Evolutionary conservation across 768 basidiomycete species (phyloP).

Genomic region (Boletus tylopilopsis): DNA sequence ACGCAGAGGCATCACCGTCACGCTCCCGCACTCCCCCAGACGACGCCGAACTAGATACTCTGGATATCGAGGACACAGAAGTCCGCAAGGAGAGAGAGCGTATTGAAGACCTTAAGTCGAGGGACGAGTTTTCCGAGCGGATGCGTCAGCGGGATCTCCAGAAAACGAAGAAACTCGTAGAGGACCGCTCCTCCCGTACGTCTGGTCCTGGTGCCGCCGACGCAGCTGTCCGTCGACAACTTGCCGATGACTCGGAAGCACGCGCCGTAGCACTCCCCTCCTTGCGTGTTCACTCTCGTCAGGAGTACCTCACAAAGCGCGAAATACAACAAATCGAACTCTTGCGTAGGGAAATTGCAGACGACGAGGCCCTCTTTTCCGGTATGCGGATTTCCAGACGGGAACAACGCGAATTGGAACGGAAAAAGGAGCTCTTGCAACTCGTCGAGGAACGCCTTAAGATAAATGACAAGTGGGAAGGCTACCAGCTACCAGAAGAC

Average conservation of each 20-base stretch:
- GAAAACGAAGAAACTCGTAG: conserved; percentile 84
- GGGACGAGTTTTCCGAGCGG: conserved; percentile 92
- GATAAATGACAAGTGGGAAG: conserved; percentile 95
- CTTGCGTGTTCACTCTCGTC: conserved; percentile 83
- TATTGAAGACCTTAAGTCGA: conserved; percentile 72
- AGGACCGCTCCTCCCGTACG: conserved; percentile 82
- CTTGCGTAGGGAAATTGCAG: conserved; percentile 86
- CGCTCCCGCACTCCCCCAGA: conserved; percentile 23
- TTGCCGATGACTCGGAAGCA: conserved; percentile 75
- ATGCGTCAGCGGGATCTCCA: conserved; percentile 79
- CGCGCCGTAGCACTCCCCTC: conserved; percentile 56
- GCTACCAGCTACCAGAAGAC: conserved; percentile 95
- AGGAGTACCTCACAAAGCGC: conserved; percentile 95
- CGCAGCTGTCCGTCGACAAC: conserved; percentile 70
- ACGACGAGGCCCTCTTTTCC: conserved; percentile 86
- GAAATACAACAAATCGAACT: conserved; percentile 96
- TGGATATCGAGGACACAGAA: conserved; percentile 77
- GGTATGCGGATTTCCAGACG: conserved; percentile 89
- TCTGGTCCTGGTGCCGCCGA: conserved; percentile 71
- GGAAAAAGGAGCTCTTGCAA: conserved; percentile 87
- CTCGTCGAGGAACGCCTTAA: conserved; percentile 92
- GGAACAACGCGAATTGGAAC: conserved; percentile 76
- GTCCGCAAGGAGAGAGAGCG: conserved; percentile 68
- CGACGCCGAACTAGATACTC: conserved; percentile 38
- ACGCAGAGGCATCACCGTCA: conserved; percentile 31